Conservation (phyloP, 1,284 basidiomycete species). For the Tetrapyrgos nigripes region DNA sequence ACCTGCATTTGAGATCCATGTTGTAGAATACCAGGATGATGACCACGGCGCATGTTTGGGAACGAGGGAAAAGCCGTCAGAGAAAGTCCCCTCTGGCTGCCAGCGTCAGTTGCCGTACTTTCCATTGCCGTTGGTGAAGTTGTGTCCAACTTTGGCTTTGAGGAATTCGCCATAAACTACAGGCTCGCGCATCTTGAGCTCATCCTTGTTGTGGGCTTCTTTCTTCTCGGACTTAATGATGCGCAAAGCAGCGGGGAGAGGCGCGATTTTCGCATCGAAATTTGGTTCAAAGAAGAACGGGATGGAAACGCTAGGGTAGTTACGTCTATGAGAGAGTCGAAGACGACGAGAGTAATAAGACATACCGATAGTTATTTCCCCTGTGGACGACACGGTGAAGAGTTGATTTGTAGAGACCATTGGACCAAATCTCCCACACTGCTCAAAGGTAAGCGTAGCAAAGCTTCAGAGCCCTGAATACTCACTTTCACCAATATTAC, state of each 20-base stretch:
- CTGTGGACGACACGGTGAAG: constrained; percentile 82
- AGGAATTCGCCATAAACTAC: constrained; percentile 81
- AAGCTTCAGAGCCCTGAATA: constrained; percentile 6
- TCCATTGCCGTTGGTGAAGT: constrained; percentile 61
- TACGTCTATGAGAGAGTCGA: neutral
- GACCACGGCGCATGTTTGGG: too few relatives aligned
- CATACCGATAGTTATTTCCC: constrained; percentile 73
- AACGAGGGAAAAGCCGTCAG: too few relatives aligned
- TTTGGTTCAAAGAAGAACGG: constrained; percentile 92
- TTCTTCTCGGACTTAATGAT: constrained; percentile 41
- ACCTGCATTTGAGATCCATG: too few relatives aligned
- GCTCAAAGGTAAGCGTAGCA: neutral
- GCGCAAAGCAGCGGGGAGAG: constrained; percentile 61
- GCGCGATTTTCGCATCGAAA: constrained; percentile 69
- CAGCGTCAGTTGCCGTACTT: constrained; percentile 39
- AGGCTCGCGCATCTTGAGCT: constrained; percentile 44
- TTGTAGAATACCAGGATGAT: too few relatives aligned
- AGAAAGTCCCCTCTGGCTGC: too few relatives aligned
- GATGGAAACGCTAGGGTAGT: constrained; percentile 38
- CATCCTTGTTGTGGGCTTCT: constrained; percentile 13
- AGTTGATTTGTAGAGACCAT: constrained; percentile 76
- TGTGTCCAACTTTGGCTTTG: constrained; percentile 70
- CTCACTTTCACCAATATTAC: constrained; percentile 86
- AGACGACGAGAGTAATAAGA: neutral
- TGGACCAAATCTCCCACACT: constrained; percentile 90